phyloP scores from a whole-genome alignment of 2,329 filamentous ascomycete genomes.

The Sporothrix protearum region DNA sequence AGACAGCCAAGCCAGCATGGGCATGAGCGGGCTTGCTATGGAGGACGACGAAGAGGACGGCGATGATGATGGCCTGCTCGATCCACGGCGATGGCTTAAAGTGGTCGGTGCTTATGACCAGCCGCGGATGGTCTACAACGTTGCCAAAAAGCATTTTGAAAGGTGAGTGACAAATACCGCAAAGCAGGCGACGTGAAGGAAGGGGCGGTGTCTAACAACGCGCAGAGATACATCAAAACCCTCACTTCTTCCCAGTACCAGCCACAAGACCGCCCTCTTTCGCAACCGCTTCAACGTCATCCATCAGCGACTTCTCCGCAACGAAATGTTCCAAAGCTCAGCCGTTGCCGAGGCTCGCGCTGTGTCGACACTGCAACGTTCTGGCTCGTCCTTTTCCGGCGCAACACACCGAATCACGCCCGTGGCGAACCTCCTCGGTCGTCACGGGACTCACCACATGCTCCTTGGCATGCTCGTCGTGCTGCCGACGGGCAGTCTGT shows the following conservation, averaged over 20 bases:
- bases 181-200: too few relatives aligned
- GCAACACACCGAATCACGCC: conserved; percentile 79
- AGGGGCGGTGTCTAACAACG: conserved; percentile 21
- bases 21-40: conserved; percentile 51
- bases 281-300: conserved; percentile 88
- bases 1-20: conserved; percentile 64
- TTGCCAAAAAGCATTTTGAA: conserved; percentile 86
- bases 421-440: conserved; percentile 70
- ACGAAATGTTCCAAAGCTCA: conserved; percentile 87
- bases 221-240: conserved; percentile 59
- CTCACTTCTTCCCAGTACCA: conserved; percentile 69
- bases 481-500: conserved; percentile 75
- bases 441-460: conserved; percentile 79
- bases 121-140: conserved; percentile 72
- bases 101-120: conserved; percentile 82
- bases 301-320: conserved; percentile 85
- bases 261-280: conserved; percentile 81
- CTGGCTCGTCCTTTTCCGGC: conserved; percentile 43
- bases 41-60: conserved; percentile 61
- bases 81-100: conserved; percentile 79
- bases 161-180: conserved; percentile 48
- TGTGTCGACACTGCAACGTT: conserved; percentile 52
- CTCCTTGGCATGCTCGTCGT: conserved; percentile 78
- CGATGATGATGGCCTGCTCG: conserved; percentile 57
- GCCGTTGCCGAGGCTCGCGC: conserved; percentile 61